Conservation (phyloP, 306 rosid genomes). For the Benincasa hispida region DNA sequence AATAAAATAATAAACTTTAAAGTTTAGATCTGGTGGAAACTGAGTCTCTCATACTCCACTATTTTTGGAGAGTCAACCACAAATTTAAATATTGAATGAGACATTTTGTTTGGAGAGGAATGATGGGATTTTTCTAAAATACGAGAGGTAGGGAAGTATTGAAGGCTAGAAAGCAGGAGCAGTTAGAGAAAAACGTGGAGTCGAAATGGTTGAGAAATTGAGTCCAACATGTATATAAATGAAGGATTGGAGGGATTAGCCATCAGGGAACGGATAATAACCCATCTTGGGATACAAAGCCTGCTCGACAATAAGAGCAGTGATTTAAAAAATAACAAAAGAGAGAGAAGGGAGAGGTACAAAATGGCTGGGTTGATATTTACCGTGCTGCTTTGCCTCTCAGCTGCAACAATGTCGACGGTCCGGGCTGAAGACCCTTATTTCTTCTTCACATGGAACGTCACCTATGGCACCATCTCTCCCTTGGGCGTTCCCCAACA, state of each 20-base stretch:
- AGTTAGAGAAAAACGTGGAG: not conserved
- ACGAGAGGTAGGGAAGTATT: not conserved
- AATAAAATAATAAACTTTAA: too few species aligned
- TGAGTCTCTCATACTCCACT: not conserved
- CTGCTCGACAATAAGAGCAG: not conserved
- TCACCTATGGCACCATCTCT: too few species aligned
- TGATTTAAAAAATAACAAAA: not conserved
- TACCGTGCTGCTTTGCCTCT: conserved; percentile 22
- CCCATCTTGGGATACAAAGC: not conserved
- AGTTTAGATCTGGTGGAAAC: too few species aligned
- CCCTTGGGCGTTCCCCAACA: too few species aligned
- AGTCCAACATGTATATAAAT: not conserved
- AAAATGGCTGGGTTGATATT: not conserved
- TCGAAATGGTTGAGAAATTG: too few species aligned
- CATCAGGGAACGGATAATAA: not conserved
- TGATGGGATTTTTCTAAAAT: not conserved
- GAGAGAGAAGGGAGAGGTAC: too few species aligned
- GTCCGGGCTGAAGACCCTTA: too few species aligned
- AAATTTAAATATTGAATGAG: not conserved
- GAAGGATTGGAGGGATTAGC: not conserved
- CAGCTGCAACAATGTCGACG: too few species aligned
- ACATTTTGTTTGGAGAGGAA: not conserved
- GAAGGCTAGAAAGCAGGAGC: not conserved
- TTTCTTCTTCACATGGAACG: too few species aligned
- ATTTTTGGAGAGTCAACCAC: not conserved